Evolutionary conservation across 2,329 filamentous ascomycete species (phyloP), one percentile per base, ranked within the genome.

Genomic region (Septoria linicola): DNA sequence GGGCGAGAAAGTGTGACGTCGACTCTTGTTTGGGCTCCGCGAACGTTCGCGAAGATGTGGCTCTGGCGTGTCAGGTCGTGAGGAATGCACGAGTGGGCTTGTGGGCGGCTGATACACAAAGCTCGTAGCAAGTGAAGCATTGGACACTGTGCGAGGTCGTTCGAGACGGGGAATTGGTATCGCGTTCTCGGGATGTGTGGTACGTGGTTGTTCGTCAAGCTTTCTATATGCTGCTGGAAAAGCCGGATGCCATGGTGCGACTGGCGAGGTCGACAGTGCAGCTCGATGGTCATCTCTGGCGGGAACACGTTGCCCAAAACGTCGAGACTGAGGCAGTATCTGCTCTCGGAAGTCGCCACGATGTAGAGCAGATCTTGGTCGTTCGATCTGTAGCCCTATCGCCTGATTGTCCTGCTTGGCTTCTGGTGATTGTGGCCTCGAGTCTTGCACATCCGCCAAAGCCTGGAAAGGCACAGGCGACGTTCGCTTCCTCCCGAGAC

Each of bases 61-160:
- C 43, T 68, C 65, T 3, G 65, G 65, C 21, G 61, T 66, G 43
- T 68, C 59, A 16, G 67, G 60, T 56, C 65, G 31, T 14, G 64
- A 63, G 37, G 63, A 55, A 52, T 96, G 85, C 1, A 95, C 91
- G 8, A 99, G 76, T 11, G 93, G 93, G 63, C 91, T 97, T 2
- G 93, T 97, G 0, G 93, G 92, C 2, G 88, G 82, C 70, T 92
- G 87, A 55, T 95, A 87, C 25, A 87, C 79, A 68, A 96, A 96
- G 61, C 83, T 90, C 1, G 84, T 87, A 0, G 87, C 85, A 11
- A 88, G 77, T 1, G 89, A 87, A 6, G 85, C 89, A 52, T 72
- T 71, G 27, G 73, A 76, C 16, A 66, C 61, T n/a, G 73, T 71
- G 51, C 74, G 68, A 41, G 71, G 65, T 41, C 72, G 66, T 10